Base-by-base conservation (phyloP, 1,284 basidiomycete species). In the Cryptococcus sp. region DNA sequence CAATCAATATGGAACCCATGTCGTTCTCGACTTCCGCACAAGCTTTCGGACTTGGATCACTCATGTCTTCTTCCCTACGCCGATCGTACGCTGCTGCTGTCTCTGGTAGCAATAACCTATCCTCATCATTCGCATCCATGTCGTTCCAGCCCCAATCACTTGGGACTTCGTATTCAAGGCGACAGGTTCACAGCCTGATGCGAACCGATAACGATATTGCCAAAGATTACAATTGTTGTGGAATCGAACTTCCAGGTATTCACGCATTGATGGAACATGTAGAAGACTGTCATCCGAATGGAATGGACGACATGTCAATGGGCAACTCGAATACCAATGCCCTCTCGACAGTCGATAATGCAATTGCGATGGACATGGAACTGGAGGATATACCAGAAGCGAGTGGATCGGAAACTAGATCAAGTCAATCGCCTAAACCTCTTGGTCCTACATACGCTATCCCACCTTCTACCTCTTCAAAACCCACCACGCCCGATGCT, bases 251-350 rank as follows among this genome's bases (percentile, higher is more conserved):
- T 52, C 53, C 52, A 13, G 69, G 69, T 3, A 53, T 73, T n/a
- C 72, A 73, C 48, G 67, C 61, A 7, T 52, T 73, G 16, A 52
- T 72, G 31, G 72, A 73, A 51, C 72, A 73, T 44, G 69, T 73
- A 34, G 72, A 73, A 49, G 72, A 73, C 44, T 60, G 61, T 34
- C 72, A 72, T 52, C 69, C 69, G 11, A 67, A 64, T 56, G 46
- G 54, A 4, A 69, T 69, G 22, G 32, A 34, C 9, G n/a, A n/a
- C n/a, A n/a, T n/a, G n/a, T n/a, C n/a, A n/a, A n/a, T n/a, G n/a
- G n/a, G n/a, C n/a, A n/a, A n/a, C n/a, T 52, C 62, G 1, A 64
- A 65, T 49, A 60, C 56, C 36, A 57, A 56, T 4, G 49, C 45
- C 18, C 47, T 46, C 13, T 49, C 53, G 10, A 16, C 19, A 5